Evolutionary conservation across 2,329 filamentous ascomycete genomes (phyloP).

Genomic region (Cladobotryum protrusum): DNA sequence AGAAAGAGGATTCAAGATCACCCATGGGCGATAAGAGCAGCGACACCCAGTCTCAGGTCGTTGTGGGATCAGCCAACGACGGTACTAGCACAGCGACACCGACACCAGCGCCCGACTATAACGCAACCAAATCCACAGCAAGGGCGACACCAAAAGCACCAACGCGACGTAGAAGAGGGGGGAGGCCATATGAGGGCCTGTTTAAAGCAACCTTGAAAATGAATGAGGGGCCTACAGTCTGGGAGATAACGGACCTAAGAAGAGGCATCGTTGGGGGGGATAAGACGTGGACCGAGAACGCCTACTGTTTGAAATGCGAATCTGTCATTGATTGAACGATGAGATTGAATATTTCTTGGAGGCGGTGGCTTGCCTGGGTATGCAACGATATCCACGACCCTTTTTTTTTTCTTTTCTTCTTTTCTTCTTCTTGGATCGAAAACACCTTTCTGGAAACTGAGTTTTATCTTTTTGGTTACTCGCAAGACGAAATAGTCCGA

Average conservation of each 20-base stretch:
- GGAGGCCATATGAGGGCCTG: constrained; percentile 44
- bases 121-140: constrained; percentile 22
- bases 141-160: constrained; percentile 21
- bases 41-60: constrained; percentile 33
- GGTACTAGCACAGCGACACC: constrained; percentile 21
- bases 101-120: constrained; percentile 22
- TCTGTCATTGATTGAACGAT: constrained; percentile 37
- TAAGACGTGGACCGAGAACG: constrained; percentile 47
- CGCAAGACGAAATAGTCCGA: too few species aligned
- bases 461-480: too few species aligned
- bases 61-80: constrained; percentile 16
- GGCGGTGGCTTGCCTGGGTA: too few species aligned
- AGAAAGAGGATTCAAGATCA: constrained; percentile 43
- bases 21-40: constrained; percentile 49
- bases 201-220: constrained; percentile 47
- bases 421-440: too few species aligned
- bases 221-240: constrained; percentile 40
- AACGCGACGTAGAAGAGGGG: constrained; percentile 25
- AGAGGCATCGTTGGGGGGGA: constrained; percentile 41
- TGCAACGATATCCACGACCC: too few species aligned
- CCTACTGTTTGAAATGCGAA: constrained; percentile 44
- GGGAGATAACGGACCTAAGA: constrained; percentile 49
- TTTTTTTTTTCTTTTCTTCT: too few species aligned
- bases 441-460: too few species aligned
- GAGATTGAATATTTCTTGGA: neutral